Base-by-base conservation (phyloP, 345 rosid genomes). In the Salix brachista region DNA sequence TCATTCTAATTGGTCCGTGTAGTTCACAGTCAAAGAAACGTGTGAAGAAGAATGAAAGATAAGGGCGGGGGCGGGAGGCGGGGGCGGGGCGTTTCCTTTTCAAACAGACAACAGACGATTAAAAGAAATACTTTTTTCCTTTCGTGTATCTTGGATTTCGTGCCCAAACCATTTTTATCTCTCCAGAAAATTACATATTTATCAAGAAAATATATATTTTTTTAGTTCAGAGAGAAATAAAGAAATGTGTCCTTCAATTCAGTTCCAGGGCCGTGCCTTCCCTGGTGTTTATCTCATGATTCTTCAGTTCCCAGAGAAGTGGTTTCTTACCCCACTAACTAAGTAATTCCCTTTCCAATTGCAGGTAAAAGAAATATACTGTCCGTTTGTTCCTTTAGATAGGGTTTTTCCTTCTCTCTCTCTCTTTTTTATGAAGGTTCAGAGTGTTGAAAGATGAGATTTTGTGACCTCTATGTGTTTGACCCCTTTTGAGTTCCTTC, bases 311-410 rank as follows among this genome's bases (percentile, higher is more conserved):
- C 26, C 48, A 26, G 64, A 32, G 30, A 41, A 14, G 39, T 70
- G 36, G 62, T 70, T 71, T 26, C 65, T 58, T 41, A 41, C 18
- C 71, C 13, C 64, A 32, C 65, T 23, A 71, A 32, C 50, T 17
- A 77, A 70, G 80, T 77, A 34, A 5, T 4, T 65, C 48, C 56
- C 65, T 64, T 46, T 37, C 4, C 32, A 8, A 8, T 62, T 73
- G 23, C 54, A 11, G 11, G 18, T 28, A 30, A 18, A 50, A 19
- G 73, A 58, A 58, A n/a, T 11, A 58, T 25, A 46, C 28, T 52
- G 11, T 19, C 17, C 39, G 28, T 70, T 12, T 48, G 17, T 13
- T 18, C 19, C n/a, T 71, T 30, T 54, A 50, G 8, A 21, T 4
- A 14, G 73, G 39, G 7, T 42, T 26, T 12, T 61, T 8, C 4